Conservation (phyloP, 495 filamentous ascomycete genomes). For the Aspergillus bridgeri region DNA sequence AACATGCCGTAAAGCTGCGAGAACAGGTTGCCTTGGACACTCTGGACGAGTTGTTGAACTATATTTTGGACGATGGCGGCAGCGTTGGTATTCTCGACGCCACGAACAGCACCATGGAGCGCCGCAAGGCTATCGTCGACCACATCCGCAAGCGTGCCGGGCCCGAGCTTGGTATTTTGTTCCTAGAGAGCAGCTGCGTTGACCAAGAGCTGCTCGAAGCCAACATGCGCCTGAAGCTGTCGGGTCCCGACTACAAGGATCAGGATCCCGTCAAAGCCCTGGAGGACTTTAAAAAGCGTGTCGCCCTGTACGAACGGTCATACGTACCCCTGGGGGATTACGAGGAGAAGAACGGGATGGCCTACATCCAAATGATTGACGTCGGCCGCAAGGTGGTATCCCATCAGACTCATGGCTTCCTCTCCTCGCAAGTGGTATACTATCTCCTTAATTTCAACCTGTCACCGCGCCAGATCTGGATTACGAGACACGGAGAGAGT, state of each 20-base stretch:
- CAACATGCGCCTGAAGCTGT: constrained; percentile 98
- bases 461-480: constrained; percentile 94
- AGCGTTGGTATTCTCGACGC: constrained; percentile 98
- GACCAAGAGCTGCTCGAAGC: constrained; percentile 80
- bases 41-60: constrained; percentile 85
- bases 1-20: constrained; percentile 72
- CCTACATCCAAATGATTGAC: constrained; percentile 96
- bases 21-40: constrained; percentile 92
- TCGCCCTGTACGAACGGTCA: constrained; percentile 88
- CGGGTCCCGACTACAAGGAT: constrained; percentile 90
- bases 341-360: constrained; percentile 83
- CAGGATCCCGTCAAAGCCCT: constrained; percentile 82
- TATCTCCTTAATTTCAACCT: constrained; percentile 96
- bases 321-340: constrained; percentile 90
- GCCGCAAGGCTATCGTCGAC: constrained; percentile 77
- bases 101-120: constrained; percentile 89
- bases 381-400: constrained; percentile 91
- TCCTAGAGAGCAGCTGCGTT: constrained; percentile 89
- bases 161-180: constrained; percentile 80
- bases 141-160: constrained; percentile 80
- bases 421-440: constrained; percentile 84
- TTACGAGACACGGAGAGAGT: constrained; percentile 89
- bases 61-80: constrained; percentile 74
- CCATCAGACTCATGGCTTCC: constrained; percentile 85
- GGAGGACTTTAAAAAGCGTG: constrained; percentile 87